Conservation (phyloP, 805 yeast genomes). For the Starmerella kuoi region DNA sequence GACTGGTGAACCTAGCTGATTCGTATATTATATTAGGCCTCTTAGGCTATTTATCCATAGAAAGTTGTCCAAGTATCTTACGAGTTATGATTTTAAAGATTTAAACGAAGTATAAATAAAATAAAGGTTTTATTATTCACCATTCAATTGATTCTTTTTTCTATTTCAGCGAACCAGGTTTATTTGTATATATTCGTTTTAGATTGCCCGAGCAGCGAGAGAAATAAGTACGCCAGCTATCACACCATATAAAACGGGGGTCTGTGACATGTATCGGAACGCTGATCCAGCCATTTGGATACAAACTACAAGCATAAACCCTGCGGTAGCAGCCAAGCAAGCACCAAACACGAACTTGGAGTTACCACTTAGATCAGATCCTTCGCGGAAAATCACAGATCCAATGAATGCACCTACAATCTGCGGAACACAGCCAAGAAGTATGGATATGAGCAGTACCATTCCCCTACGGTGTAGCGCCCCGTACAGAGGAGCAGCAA, state of each 20-base stretch:
- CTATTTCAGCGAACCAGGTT: no score
- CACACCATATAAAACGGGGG: constrained; percentile 46
- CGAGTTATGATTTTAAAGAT: constrained; percentile 1
- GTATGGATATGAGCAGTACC: constrained; percentile 53
- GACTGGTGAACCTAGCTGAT: constrained; percentile 5
- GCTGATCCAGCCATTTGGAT: constrained; percentile 80
- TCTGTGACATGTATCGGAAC: constrained; percentile 57
- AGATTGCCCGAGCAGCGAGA: constrained; percentile 15
- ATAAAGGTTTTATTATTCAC: neutral
- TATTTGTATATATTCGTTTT: no score
- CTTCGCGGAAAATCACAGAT: constrained; percentile 34
- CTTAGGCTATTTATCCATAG: no score
- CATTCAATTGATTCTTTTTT: neutral
- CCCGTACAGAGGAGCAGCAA: constrained; percentile 79
- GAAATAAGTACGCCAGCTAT: constrained; percentile 39
- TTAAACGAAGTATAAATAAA: neutral
- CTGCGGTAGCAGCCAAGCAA: constrained; percentile 63
- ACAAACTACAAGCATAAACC: constrained; percentile 71
- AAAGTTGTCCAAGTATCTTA: neutral
- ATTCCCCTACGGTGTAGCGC: constrained; percentile 50
- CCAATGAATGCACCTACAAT: constrained; percentile 70
- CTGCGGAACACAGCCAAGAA: constrained; percentile 74
- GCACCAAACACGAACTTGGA: constrained; percentile 40
- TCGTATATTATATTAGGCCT: no score
- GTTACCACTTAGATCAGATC: constrained; percentile 34